Base-by-base conservation (phyloP, 2,329 filamentous ascomycete species). In the Cladosporium sphaerospermum region DNA sequence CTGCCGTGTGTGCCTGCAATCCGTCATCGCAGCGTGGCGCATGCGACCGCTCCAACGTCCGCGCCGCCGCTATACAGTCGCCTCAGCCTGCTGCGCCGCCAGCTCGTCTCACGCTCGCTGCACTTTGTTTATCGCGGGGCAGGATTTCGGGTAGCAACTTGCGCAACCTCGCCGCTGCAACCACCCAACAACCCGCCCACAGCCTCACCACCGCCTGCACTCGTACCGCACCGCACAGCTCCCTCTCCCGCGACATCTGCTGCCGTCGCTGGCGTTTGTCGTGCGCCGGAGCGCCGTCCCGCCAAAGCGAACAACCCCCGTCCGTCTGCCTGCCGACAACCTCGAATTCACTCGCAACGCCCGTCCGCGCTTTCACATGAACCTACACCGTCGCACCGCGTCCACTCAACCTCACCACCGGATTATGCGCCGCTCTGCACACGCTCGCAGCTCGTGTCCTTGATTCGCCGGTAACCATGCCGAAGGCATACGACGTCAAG, bases 381-480 rank as follows among this genome's bases (percentile, higher is more conserved):
- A 44, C 48, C 16, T 18, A 32, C 39, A 9, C 47, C 18, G 40
- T 44, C 28, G 40, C 47, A 43, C 40, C 40, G 37, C 40, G 6
- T 44, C 48, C 10, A 28, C 40, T 51, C 39, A 23, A 19, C 48
- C 33, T 44, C 32, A 44, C 48, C 40, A 36, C 23, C 23, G 23
- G 48, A 51, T 37, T 51, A 51, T 51, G 48, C 48, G 44, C 33
- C 13, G 13, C 40, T 44, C 39, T 44, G 18, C 48, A 11, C 48
- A 37, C 40, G 31, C 48, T 44, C 31, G 48, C 48, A 44, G 33
- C 28, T 7, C 19, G 5, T 43, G 6, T 18, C 32, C 40, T 51
- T 51, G 48, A 51, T 44, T 44, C 45, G 40, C 32, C 16, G 23
- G 37, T n/a, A 11, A 78, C 61, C 61, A 88, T 88, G 85, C 82